These are phyloP conservation scores for Leucocoprinus birnbaumii DNA, from an alignment of 768 basidiomycete species.

Conservation along the genomic window DNA sequence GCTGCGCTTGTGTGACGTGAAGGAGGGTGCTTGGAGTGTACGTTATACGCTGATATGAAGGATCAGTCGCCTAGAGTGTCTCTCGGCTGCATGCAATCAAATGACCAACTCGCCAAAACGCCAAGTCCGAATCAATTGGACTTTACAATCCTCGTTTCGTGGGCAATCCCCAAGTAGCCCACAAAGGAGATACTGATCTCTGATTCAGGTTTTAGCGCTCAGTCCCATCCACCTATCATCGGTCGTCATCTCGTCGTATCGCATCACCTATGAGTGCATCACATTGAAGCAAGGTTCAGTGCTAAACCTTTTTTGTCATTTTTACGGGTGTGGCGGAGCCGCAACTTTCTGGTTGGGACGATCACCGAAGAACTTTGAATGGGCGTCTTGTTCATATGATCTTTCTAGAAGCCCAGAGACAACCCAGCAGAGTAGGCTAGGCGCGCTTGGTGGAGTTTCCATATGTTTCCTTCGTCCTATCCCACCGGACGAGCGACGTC, in stretches of 20 bases:
- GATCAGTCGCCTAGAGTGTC: neutral
- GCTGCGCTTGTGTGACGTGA: constrained; percentile 1
- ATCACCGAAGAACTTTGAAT: too few relatives aligned
- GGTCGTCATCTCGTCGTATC: neutral
- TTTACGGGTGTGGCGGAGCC: constrained; percentile 1
- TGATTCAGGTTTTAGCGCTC: neutral
- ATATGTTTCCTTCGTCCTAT: neutral
- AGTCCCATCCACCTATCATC: neutral
- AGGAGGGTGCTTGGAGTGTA: neutral
- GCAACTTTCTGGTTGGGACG: neutral
- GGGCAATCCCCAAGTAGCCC: neutral
- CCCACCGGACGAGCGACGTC: neutral
- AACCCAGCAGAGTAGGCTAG: too few relatives aligned
- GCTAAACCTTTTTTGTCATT: constrained; percentile 2
- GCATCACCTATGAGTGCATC: neutral
- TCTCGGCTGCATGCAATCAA: neutral
- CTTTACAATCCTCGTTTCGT: neutral
- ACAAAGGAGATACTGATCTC: neutral
- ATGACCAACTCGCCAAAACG: neutral
- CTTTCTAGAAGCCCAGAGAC: neutral
- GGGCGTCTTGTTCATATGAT: too few relatives aligned
- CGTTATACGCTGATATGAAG: constrained; percentile 4
- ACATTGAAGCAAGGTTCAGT: neutral
- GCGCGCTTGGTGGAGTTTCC: too few relatives aligned
- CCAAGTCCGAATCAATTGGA: neutral